Percentiles rank a stretch among this genome's conserved stretches.
Evolutionary conservation across 305 asterid species (phyloP).

Genomic region (Fraxinus greggii): DNA sequence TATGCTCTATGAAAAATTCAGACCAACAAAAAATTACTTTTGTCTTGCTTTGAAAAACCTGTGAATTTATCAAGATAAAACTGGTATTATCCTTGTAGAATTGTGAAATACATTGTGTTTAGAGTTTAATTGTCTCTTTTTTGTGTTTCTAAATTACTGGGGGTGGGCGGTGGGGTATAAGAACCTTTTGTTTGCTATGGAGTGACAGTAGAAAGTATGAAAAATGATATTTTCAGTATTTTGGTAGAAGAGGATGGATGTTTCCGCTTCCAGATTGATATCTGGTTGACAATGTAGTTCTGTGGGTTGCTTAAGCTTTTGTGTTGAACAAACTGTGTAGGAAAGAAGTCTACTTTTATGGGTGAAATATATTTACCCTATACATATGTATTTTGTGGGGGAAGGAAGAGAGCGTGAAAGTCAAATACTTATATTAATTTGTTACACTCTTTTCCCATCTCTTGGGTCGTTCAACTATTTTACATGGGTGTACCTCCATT

Average conservation of each 20-base stretch:
- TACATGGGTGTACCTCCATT: not conserved
- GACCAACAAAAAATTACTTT: not conserved
- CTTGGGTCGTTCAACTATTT: not conserved
- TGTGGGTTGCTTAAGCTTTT: not conserved
- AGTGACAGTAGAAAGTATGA: not conserved
- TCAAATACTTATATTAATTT: not conserved
- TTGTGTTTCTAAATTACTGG: not conserved
- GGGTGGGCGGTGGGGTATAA: not conserved
- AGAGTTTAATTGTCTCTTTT: not conserved
- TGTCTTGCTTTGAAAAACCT: not conserved
- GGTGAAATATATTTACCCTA: not conserved
- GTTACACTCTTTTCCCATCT: not conserved
- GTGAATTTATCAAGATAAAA: slow-evolving; percentile 7
- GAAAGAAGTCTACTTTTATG: not conserved
- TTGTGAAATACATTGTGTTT: not conserved
- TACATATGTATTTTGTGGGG: not conserved
- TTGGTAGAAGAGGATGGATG: not conserved
- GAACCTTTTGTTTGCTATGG: slow-evolving; percentile 1
- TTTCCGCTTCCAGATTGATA: slow-evolving; percentile 4
- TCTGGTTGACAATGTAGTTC: not conserved
- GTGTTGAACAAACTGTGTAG: not conserved
- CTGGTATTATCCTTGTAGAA: not conserved
- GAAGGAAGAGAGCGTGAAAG: not conserved
- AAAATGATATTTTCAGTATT: not conserved
- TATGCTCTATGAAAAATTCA: slow-evolving; percentile 7